Percentiles rank a stretch among this genome's conserved stretches.
Conservation (phyloP, 345 rosid species). For the Hibiscus tridactylites region DNA sequence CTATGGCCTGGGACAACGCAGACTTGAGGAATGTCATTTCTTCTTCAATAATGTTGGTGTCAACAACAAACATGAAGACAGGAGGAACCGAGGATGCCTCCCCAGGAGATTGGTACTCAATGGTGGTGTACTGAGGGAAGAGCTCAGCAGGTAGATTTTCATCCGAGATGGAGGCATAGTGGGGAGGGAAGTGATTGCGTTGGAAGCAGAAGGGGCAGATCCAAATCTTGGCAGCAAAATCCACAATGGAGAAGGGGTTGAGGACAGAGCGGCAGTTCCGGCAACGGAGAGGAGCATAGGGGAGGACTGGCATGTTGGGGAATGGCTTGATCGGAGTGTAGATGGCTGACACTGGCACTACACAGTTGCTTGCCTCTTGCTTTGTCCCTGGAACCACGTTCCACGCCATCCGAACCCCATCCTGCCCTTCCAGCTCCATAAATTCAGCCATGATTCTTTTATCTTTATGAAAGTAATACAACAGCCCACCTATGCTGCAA, state of each 20-base stretch:
- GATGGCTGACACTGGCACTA: constrained; percentile 72
- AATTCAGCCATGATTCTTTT: constrained; percentile 44
- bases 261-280: constrained; percentile 82
- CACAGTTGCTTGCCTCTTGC: constrained; percentile 59
- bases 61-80: constrained; percentile 70
- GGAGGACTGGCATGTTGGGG: constrained; percentile 54
- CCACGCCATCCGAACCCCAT: constrained; percentile 79
- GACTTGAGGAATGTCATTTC: constrained; percentile 76
- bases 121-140: constrained; percentile 72
- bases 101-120: constrained; percentile 63
- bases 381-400: constrained; percentile 73
- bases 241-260: constrained; percentile 23
- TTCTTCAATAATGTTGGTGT: constrained; percentile 77
- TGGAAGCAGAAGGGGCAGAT: constrained; percentile 90
- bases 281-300: constrained; percentile 90
- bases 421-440: constrained; percentile 58
- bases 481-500: background rate
- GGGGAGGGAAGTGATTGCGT: constrained; percentile 76
- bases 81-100: constrained; percentile 43
- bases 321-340: constrained; percentile 70
- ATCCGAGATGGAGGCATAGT: constrained; percentile 64
- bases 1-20: constrained; percentile 69
- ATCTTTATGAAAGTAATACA: background rate
- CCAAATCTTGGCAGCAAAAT: constrained; percentile 78
- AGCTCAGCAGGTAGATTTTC: constrained; percentile 88